phyloP scores from a whole-genome alignment of 2,329 filamentous ascomycete species.

The Sarocladiaceae sp. region DNA sequence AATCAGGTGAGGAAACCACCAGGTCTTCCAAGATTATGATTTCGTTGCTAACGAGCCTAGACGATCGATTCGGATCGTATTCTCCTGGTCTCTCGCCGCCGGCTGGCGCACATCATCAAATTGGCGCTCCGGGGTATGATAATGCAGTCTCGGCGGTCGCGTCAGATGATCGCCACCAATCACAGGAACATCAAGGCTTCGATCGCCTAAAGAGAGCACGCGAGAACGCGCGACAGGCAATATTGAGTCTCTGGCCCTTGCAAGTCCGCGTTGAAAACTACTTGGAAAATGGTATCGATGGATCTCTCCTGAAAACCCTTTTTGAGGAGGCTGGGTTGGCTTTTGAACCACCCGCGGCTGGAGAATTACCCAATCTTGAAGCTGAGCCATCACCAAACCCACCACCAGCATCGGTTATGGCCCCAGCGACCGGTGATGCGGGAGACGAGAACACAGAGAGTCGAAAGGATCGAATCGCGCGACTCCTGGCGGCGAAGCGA shows the following conservation, averaged over 20 bases:
- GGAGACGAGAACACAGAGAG: slow-evolving; percentile 38
- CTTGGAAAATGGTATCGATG: slow-evolving; percentile 67
- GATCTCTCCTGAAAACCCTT: slow-evolving; percentile 55
- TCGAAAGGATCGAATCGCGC: slow-evolving; percentile 72
- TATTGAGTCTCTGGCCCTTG: slow-evolving; percentile 59
- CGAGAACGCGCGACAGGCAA: slow-evolving; percentile 61
- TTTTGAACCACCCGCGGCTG: neutral
- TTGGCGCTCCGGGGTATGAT: too few species aligned
- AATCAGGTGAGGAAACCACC: neutral
- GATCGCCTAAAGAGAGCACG: slow-evolving; percentile 35
- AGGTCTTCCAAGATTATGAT: neutral
- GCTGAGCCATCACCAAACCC: neutral
- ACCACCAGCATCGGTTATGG: neutral
- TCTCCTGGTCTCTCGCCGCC: neutral
- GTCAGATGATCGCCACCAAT: neutral
- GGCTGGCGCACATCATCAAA: neutral
- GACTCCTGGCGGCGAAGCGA: slow-evolving; percentile 68
- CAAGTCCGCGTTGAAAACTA: slow-evolving; percentile 73
- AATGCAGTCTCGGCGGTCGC: too few species aligned
- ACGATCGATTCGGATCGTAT: neutral
- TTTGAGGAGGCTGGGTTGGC: slow-evolving; percentile 64
- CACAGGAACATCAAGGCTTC: neutral
- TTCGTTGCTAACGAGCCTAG: neutral
- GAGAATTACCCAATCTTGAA: neutral
- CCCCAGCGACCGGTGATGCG: neutral